Evolutionary conservation across 805 yeast species (phyloP), one percentile per base, ranked within the genome.

Genomic region (Kuraishia ogatae): DNA sequence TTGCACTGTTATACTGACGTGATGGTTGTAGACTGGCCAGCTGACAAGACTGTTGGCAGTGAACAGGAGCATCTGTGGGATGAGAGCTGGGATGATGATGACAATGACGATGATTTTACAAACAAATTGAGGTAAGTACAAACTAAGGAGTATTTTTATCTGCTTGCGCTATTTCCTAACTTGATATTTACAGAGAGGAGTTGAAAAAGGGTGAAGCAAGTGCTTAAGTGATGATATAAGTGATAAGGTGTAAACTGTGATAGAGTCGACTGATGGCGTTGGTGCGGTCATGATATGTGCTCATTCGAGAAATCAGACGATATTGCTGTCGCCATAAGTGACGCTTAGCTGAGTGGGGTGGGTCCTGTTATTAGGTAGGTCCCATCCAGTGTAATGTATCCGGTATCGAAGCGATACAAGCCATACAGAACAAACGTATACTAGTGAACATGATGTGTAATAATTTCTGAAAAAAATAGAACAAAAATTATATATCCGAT

Each of bases 11-110:
- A 15, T 39, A 55, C 56, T 54, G 55, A 54, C 52, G 10, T n/a
- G 11, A 17, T 2, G 24, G 15, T 19, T n/a, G 2, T 52, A 72
- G 84, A 86, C 62, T 91, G 97, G 97, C 71, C 80, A n/a, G 78
- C 76, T 43, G 69, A 77, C 56, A 77, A 84, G 63, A 69, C 85
- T 55, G 67, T 82, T 59, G 77, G 78, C 58, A 66, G 78, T 62
- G 73, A 76, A 61, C 75, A 80, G 60, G 71, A 81, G 62, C 78
- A 82, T 58, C 80, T 92, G 53, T 92, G 98, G 97, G 97, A 92
- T 62, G 97, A 92, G 70, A 93, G 90, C 68, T 93, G 99, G 99
- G 97, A 88, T 61, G 96, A 93, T 67, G 96, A 91, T 59, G 97
- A 92, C 64, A 88, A 85, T 57, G 94, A 89, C 57, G 97, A 92